Conservation (phyloP, 164 flowering plant genomes). For the Magnolia officinalis region DNA sequence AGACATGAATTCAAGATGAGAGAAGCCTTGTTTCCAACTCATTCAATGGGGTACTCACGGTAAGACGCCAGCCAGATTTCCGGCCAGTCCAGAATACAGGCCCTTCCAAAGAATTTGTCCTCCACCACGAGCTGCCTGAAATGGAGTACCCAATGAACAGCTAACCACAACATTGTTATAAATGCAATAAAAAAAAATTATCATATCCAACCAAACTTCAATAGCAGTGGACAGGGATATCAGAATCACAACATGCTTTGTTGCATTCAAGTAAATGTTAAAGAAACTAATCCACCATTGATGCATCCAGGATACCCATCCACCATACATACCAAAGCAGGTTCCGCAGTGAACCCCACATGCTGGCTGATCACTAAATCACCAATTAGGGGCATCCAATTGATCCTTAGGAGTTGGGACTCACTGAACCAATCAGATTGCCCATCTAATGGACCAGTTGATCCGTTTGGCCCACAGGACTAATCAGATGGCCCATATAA, state of each 20-base stretch:
- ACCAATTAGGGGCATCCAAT: too few relatives aligned
- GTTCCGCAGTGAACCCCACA: too few relatives aligned
- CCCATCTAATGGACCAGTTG: too few relatives aligned
- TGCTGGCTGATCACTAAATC: too few relatives aligned
- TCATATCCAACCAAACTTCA: neutral
- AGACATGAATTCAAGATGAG: neutral
- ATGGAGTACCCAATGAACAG: constrained; percentile 2
- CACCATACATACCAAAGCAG: too few relatives aligned
- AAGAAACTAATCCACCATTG: neutral
- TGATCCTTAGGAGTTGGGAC: too few relatives aligned
- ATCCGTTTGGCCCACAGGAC: too few relatives aligned
- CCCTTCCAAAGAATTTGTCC: constrained; percentile 71
- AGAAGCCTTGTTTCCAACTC: neutral
- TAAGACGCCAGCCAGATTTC: constrained; percentile 88
- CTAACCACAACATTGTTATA: neutral
- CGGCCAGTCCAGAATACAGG: constrained; percentile 84
- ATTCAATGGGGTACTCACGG: constrained; percentile 55
- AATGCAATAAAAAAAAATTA: neutral
- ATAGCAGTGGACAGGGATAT: neutral
- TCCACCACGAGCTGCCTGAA: constrained; percentile 79
- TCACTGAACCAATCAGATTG: too few relatives aligned
- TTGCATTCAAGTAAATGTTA: neutral
- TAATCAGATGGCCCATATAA: too few relatives aligned
- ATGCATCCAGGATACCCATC: too few relatives aligned
- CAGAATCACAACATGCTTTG: neutral